Conservation (phyloP, 257 asterid genomes). For the Cruciata laevipes region DNA sequence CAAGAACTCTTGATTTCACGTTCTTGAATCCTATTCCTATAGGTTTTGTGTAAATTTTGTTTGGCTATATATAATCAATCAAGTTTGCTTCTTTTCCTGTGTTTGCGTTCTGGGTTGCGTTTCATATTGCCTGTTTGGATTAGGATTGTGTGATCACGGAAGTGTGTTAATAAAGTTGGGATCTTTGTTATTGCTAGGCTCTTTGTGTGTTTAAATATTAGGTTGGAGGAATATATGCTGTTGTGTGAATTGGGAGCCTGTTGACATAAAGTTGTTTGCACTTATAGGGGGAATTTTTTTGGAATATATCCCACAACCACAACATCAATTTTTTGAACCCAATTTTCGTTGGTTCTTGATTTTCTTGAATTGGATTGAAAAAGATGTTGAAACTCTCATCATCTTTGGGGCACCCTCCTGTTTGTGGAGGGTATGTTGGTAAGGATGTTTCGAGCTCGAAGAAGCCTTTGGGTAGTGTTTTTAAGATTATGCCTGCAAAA, state of each 20-base stretch:
- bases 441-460: conserved; percentile 34
- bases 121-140: conserved; percentile 9
- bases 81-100: neutral
- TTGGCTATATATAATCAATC: neutral
- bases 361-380: conserved; percentile 2
- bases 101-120: conserved; percentile 11
- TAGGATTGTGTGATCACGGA: conserved; percentile 20
- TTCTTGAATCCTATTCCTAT: neutral
- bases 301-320: conserved; percentile 3
- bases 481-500: conserved; percentile 29
- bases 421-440: conserved; percentile 32
- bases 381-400: conserved; percentile 71
- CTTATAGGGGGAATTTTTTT: neutral
- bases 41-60: conserved; percentile 6
- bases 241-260: conserved; percentile 21
- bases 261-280: conserved; percentile 12
- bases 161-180: conserved; percentile 36
- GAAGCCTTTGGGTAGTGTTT: conserved; percentile 21
- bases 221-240: conserved; percentile 11
- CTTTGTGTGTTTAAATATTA: conserved; percentile 3
- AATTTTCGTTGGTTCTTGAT: conserved; percentile 8
- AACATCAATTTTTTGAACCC: conserved; percentile 1
- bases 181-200: conserved; percentile 24
- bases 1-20: neutral
- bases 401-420: conserved; percentile 54